phyloP scores from a whole-genome alignment of 192 early-diverging fungal genomes.

The Spizellomyces sp. region DNA sequence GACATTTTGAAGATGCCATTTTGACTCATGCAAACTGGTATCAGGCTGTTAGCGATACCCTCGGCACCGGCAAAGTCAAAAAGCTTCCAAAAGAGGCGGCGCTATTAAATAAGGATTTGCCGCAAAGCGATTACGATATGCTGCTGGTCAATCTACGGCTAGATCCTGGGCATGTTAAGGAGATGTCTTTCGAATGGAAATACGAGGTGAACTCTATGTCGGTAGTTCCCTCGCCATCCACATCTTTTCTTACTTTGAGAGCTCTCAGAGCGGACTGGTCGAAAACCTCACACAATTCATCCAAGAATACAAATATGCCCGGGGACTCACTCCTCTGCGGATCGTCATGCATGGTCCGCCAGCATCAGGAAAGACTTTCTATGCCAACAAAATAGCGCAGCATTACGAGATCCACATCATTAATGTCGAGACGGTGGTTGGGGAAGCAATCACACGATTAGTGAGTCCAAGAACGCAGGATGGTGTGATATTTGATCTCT shows the following conservation, averaged over 20 bases:
- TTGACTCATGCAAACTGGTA: slow-evolving; percentile 2
- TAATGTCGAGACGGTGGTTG: slow-evolving; percentile 51
- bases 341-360: slow-evolving; percentile 63
- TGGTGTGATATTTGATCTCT: background rate
- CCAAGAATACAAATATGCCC: slow-evolving; percentile 63
- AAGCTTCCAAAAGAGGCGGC: slow-evolving; percentile 55
- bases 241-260: background rate
- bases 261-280: slow-evolving; percentile 49
- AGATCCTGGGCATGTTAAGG: slow-evolving; percentile 60
- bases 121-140: slow-evolving; percentile 61
- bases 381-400: slow-evolving; percentile 48
- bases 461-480: slow-evolving; percentile 21
- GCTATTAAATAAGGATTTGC: slow-evolving; percentile 49
- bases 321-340: slow-evolving; percentile 55
- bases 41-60: slow-evolving; percentile 55
- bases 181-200: slow-evolving; percentile 63
- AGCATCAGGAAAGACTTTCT: slow-evolving; percentile 54
- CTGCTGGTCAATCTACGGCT: slow-evolving; percentile 54
- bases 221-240: background rate
- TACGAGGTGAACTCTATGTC: slow-evolving; percentile 45
- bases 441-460: slow-evolving; percentile 48
- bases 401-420: slow-evolving; percentile 59
- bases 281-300: slow-evolving; percentile 55
- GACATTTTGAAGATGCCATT: background rate
- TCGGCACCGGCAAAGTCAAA: slow-evolving; percentile 57